Evolutionary conservation across 176 grass and related monocot genomes (phyloP), one percentile per base, ranked within the genome.

Genomic region (Aegilops umbellulata): DNA sequence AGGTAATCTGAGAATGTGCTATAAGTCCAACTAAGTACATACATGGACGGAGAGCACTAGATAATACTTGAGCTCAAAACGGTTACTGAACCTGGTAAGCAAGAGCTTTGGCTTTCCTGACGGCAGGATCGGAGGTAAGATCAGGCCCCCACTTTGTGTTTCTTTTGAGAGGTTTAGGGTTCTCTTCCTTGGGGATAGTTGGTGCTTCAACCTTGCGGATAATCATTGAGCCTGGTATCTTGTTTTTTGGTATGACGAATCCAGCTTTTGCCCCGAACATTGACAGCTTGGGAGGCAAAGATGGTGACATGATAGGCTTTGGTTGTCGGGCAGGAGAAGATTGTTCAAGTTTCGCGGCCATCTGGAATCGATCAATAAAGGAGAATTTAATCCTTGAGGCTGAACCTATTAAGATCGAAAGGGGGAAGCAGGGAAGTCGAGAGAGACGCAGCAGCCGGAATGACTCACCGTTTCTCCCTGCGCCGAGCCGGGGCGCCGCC

Each of bases 201-300:
- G 78, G 81, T 15, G 79, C 38, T 71, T 91, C 92, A 53, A 86
- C 87, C 81, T 98, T 98, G 68, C 92, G 84, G 42, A 85, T 46
- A 65, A 88, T 82, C 30, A 94, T 81, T n/a, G 96, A 95, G 74
- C 93, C 96, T 24, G 96, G 89, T 31, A 95, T 88, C 84, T 95
- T 98, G 29, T 98, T 98, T 55, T 98, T 98, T 14, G 96, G 96
- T 82, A 98, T 94, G 26, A 98, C 82, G 53, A 98, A 98, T 91
- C 93, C 96, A 82, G 93, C 78, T 91, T 98, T 98, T 64, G 93
- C 62, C 31, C 88, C 90, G 27, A 98, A 93, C 17, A 95, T 85
- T 27, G 90, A 95, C 8, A 65, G 8, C 77, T 79, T 79, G 77
- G 77, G 77, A 42, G 77, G n/a, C 14, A 63, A 12, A 41, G 77